Evolutionary conservation across 148 eudicot species (phyloP).

Genomic region (Diospyros lotus): DNA sequence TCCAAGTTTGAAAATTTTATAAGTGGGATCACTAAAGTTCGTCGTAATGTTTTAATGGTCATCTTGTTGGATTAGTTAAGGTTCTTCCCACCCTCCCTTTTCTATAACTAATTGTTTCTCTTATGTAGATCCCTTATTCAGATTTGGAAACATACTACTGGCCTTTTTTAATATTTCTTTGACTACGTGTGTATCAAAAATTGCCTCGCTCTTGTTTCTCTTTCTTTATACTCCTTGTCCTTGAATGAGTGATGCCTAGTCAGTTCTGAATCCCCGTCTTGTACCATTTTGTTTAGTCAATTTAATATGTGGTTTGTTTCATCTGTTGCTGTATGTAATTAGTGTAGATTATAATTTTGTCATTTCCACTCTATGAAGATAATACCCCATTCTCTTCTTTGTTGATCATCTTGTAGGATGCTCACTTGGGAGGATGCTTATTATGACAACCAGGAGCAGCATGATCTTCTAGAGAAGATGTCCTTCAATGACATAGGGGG

Average conservation of each 20-base stretch:
- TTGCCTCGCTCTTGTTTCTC: neutral
- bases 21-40: neutral
- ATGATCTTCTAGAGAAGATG: slow-evolving; percentile 33
- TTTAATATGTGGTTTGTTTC: neutral
- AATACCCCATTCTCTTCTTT: slow-evolving; percentile 6
- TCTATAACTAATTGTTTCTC: neutral
- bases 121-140: neutral
- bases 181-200: neutral
- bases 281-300: neutral
- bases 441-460: slow-evolving; percentile 44
- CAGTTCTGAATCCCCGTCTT: neutral
- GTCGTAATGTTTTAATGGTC: neutral
- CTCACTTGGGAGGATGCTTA: slow-evolving; percentile 86
- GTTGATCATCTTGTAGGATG: slow-evolving; percentile 45
- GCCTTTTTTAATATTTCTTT: neutral
- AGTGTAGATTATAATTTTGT: neutral
- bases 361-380: neutral
- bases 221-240: neutral
- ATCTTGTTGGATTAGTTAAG: neutral
- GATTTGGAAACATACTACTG: neutral
- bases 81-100: neutral
- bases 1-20: neutral
- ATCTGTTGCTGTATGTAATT: neutral
- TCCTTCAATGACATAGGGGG: slow-evolving; percentile 21
- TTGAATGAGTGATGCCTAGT: neutral